A percentile compares a stretch with the other conserved stretches of the same genome.
Conservation (phyloP, 305 asterid genomes). For the Caryopteris hybrid region DNA sequence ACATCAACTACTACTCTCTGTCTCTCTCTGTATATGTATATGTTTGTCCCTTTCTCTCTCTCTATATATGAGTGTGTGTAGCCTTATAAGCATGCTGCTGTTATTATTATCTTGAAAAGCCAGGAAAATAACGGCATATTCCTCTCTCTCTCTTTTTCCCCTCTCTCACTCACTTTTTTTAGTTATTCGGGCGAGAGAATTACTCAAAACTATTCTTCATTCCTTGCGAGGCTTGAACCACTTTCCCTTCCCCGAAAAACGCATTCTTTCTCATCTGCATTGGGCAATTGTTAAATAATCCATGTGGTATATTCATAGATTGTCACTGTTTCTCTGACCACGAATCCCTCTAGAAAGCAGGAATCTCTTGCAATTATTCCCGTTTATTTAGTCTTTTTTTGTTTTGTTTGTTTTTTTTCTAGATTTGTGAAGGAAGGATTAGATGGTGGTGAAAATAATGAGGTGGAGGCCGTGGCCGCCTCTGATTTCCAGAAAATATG, state of each 20-base stretch:
- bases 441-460: conserved; percentile 92
- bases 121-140: conserved; percentile 45
- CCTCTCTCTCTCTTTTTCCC: conserved; percentile 13
- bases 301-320: conserved; percentile 31
- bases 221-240: neutral
- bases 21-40: neutral
- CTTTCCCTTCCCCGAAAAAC: conserved; percentile 5
- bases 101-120: conserved; percentile 27
- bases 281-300: conserved; percentile 11
- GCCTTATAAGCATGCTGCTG: conserved; percentile 14
- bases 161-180: conserved; percentile 8
- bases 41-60: neutral
- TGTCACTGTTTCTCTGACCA: conserved; percentile 2
- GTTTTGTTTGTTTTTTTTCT: too few relatives aligned
- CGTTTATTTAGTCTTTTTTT: neutral
- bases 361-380: neutral
- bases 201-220: neutral
- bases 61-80: neutral
- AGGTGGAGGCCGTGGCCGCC: conserved; percentile 99
- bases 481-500: conserved; percentile 52
- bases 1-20: conserved; percentile 1
- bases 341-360: too few relatives aligned
- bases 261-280: conserved; percentile 21
- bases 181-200: conserved; percentile 14
- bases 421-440: neutral